Conservation (phyloP, 768 basidiomycete species). For the Trametes cingulata region DNA sequence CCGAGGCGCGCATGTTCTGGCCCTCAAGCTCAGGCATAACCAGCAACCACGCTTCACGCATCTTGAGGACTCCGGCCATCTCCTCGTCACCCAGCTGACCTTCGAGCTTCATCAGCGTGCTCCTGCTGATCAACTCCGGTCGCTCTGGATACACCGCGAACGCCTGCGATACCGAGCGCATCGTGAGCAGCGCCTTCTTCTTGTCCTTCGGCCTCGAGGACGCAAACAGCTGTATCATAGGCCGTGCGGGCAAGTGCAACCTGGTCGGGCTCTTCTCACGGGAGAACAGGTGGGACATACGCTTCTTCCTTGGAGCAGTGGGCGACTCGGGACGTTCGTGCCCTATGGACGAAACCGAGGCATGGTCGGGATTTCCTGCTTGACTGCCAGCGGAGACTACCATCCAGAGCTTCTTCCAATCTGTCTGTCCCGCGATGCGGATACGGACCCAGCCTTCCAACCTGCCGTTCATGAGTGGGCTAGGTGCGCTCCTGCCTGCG, state of each 20-base stretch:
- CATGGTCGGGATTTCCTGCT: slow-evolving; percentile 27
- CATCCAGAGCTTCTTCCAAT: slow-evolving; percentile 94
- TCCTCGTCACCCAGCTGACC: slow-evolving; percentile 80
- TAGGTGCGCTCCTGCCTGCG: slow-evolving; percentile 53
- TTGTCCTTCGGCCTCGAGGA: slow-evolving; percentile 73
- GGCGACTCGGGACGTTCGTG: slow-evolving; percentile 23
- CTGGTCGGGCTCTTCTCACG: slow-evolving; percentile 41
- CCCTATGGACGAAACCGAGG: slow-evolving; percentile 27
- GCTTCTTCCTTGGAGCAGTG: slow-evolving; percentile 38
- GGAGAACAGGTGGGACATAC: slow-evolving; percentile 71
- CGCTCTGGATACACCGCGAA: slow-evolving; percentile 96
- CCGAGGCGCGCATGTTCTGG: slow-evolving; percentile 61
- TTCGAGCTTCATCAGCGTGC: slow-evolving; percentile 91
- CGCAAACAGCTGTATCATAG: slow-evolving; percentile 57
- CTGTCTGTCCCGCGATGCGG: slow-evolving; percentile 93
- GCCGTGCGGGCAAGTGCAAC: slow-evolving; percentile 30
- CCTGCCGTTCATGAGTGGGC: slow-evolving; percentile 66
- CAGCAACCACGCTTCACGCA: slow-evolving; percentile 81
- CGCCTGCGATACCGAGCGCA: slow-evolving; percentile 74
- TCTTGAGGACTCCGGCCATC: slow-evolving; percentile 63
- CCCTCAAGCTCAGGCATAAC: slow-evolving; percentile 86
- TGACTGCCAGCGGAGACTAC: slow-evolving; percentile 54
- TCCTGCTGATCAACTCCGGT: slow-evolving; percentile 85
- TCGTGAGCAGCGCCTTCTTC: slow-evolving; percentile 69
- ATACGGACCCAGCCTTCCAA: slow-evolving; percentile 93